Evolutionary conservation across 257 asterid genomes (phyloP).

Genomic region (Ocimum tenuiflorum): DNA sequence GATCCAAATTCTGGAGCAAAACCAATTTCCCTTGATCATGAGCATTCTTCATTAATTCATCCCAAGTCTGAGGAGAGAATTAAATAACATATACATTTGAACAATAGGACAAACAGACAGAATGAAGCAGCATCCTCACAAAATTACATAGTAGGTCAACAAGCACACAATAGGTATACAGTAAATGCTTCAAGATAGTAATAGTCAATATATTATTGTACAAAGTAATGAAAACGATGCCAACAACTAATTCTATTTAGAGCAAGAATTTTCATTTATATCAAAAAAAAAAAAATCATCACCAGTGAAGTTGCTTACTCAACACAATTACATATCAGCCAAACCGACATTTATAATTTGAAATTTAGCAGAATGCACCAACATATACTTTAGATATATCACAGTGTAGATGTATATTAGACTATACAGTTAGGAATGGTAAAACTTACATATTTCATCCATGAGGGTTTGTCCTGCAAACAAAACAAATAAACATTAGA

Average conservation of each 20-base stretch:
- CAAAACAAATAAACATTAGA: conserved; percentile 21
- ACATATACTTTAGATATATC: conserved; percentile 3
- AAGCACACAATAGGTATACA: neutral
- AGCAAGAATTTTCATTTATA: neutral
- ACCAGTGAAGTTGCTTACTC: neutral
- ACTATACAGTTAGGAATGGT: neutral
- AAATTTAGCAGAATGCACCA: neutral
- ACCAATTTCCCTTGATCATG: conserved; percentile 50
- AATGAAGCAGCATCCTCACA: neutral
- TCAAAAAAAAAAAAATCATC: neutral
- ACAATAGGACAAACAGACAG: conserved; percentile 1
- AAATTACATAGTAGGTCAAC: neutral
- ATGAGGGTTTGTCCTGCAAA: conserved; percentile 56
- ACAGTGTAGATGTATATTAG: conserved; percentile 4
- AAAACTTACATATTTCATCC: conserved; percentile 64
- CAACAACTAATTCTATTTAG: conserved; percentile 14
- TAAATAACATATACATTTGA: conserved; percentile 1
- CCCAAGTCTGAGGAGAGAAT: conserved; percentile 52
- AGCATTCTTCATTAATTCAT: conserved; percentile 47
- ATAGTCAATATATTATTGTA: neutral
- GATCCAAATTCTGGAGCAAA: conserved; percentile 67
- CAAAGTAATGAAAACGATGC: neutral
- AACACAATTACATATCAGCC: no score
- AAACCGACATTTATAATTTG: neutral
- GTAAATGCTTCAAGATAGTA: no score